Conservation (phyloP, 495 filamentous ascomycete species). For the Penicillium longicatenatum region DNA sequence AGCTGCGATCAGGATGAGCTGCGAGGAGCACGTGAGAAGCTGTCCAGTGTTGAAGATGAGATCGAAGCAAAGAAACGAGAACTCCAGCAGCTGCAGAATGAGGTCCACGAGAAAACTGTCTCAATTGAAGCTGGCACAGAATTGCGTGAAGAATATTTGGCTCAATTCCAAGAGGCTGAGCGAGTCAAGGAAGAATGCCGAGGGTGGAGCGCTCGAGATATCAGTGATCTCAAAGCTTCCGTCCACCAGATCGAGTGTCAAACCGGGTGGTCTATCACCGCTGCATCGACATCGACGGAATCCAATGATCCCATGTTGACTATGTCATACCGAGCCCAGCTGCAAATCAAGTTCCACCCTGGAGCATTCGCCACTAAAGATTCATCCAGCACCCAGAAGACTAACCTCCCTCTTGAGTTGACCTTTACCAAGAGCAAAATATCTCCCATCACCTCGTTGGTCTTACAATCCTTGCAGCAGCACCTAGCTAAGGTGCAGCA, state of each 20-base stretch:
- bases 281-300: constrained; percentile 48
- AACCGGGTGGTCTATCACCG: constrained; percentile 77
- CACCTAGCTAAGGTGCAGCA: constrained; percentile 37
- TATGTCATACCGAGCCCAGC: constrained; percentile 75
- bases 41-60: constrained; percentile 64
- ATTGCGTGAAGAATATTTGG: constrained; percentile 65
- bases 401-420: constrained; percentile 34
- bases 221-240: constrained; percentile 69
- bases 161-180: constrained; percentile 82
- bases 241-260: constrained; percentile 67
- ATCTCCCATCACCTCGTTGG: constrained; percentile 39
- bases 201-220: constrained; percentile 82
- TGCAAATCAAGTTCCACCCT: constrained; percentile 76
- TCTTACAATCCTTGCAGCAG: constrained; percentile 40
- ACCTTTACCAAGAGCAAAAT: constrained; percentile 24
- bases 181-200: constrained; percentile 81
- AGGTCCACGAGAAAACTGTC: constrained; percentile 64
- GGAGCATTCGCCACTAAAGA: constrained; percentile 51
- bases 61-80: constrained; percentile 66
- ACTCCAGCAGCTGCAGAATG: constrained; percentile 62
- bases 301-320: constrained; percentile 58
- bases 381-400: constrained; percentile 16
- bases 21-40: constrained; percentile 61
- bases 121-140: constrained; percentile 59
- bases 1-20: constrained; percentile 80